Evolutionary conservation across 2,329 filamentous ascomycete genomes (phyloP).

Genomic region (Elsinoe perseae): DNA sequence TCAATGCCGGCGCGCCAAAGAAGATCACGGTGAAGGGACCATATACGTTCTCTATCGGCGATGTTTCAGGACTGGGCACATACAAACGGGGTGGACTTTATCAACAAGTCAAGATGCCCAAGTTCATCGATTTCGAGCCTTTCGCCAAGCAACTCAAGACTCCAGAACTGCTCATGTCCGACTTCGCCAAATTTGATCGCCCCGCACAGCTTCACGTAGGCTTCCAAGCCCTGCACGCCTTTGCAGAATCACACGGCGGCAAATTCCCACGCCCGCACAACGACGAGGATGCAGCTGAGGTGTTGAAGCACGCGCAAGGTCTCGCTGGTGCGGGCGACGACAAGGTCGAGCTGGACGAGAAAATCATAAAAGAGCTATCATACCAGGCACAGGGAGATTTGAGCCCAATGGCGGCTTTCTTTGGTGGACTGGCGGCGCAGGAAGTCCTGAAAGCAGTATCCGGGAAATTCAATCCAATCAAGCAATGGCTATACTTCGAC

Average conservation of each 20-base stretch:
- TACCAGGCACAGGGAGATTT: constrained; percentile 91
- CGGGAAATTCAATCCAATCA: constrained; percentile 92
- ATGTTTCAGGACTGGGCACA: constrained; percentile 76
- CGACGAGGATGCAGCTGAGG: constrained; percentile 69
- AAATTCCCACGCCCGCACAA: constrained; percentile 76
- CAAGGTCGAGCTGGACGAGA: constrained; percentile 79
- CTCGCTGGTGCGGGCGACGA: constrained; percentile 61
- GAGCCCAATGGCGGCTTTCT: constrained; percentile 87
- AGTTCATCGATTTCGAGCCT: constrained; percentile 79
- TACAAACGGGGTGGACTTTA: constrained; percentile 87
- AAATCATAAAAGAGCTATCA: constrained; percentile 83
- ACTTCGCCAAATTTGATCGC: constrained; percentile 96
- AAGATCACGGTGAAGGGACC: constrained; percentile 90
- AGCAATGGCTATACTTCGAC: constrained; percentile 96
- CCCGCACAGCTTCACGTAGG: constrained; percentile 86
- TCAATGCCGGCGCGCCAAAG: constrained; percentile 76
- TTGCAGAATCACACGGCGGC: constrained; percentile 62
- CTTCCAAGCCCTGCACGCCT: constrained; percentile 85
- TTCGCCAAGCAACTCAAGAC: constrained; percentile 71
- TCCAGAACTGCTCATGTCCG: constrained; percentile 83
- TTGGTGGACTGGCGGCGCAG: constrained; percentile 86
- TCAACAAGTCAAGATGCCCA: constrained; percentile 98
- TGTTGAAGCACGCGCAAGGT: constrained; percentile 66
- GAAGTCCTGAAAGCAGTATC: constrained; percentile 96
- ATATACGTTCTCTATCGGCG: constrained; percentile 95